Conservation (phyloP, 225 moss, liverwort and hornwort species). For the Antitrichia curtipendula region DNA sequence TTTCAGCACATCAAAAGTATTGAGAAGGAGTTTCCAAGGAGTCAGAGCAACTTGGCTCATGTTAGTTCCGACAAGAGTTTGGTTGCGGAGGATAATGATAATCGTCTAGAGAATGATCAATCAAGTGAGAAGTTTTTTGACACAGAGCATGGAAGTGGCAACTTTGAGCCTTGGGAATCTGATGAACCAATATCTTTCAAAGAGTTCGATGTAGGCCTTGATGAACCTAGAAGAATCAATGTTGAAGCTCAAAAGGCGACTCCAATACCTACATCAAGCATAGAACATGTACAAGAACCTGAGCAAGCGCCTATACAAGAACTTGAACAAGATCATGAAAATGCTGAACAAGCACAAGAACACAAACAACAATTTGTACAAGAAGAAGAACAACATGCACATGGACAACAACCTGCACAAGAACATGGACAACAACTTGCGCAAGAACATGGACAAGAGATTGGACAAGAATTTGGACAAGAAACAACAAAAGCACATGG, state of each 20-base stretch:
- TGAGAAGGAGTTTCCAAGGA: neutral
- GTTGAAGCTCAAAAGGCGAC: neutral
- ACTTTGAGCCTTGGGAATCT: neutral
- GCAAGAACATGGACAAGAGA: too few relatives aligned
- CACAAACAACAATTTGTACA: too few relatives aligned
- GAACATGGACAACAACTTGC: too few relatives aligned
- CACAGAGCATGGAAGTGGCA: neutral
- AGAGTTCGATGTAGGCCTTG: neutral
- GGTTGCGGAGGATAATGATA: neutral
- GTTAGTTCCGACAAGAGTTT: neutral
- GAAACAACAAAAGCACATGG: neutral
- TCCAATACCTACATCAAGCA: neutral
- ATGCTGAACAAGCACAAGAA: too few relatives aligned
- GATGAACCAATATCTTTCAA: neutral
- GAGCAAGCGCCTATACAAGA: too few relatives aligned
- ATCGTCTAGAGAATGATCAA: neutral
- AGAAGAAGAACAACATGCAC: too few relatives aligned
- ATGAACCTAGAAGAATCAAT: neutral
- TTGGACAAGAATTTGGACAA: too few relatives aligned
- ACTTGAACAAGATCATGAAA: too few relatives aligned
- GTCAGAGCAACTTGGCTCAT: neutral
- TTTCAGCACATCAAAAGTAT: neutral
- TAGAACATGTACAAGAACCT: neutral
- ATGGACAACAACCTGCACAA: too few relatives aligned
- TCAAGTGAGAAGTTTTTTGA: slow-evolving; percentile 2